These are phyloP conservation scores for Lentinula novae-zelandiae DNA, from an alignment of 1,284 basidiomycete genomes.

Conservation along the genomic window DNA sequence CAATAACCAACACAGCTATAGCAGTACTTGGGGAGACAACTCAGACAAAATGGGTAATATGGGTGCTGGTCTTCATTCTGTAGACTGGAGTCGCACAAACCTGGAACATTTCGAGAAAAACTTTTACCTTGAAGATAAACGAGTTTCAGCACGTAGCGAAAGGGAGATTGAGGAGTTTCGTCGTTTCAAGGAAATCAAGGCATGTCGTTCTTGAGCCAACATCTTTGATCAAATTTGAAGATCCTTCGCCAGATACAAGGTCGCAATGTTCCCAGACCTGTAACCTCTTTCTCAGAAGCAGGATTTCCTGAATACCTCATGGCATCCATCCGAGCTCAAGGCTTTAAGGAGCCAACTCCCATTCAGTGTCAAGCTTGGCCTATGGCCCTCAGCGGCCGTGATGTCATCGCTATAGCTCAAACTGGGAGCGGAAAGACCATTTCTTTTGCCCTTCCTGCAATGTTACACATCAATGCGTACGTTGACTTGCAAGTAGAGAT, in stretches of 20 bases:
- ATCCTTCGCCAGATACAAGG: conserved; percentile 71
- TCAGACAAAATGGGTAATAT: conserved; percentile 84
- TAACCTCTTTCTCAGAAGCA: conserved; percentile 90
- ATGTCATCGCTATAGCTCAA: conserved; percentile 71
- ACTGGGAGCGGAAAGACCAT: conserved; percentile 98
- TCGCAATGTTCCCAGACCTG: conserved; percentile 83
- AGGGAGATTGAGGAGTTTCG: conserved; percentile 89
- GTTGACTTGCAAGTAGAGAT: conserved; percentile 24
- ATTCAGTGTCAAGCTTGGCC: conserved; percentile 99
- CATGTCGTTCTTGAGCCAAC: conserved; percentile 23
- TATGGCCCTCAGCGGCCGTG: conserved; percentile 91
- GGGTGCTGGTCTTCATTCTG: conserved; percentile 77
- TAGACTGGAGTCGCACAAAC: conserved; percentile 80
- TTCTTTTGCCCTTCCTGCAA: conserved; percentile 95
- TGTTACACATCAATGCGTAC: conserved; percentile 99
- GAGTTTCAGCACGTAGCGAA: conserved; percentile 77
- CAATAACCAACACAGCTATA: conserved; percentile 16
- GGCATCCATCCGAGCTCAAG: conserved; percentile 90
- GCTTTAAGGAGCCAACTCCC: conserved; percentile 85
- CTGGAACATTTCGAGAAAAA: conserved; percentile 91
- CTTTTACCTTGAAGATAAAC: conserved; percentile 95
- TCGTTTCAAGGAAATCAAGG: conserved; percentile 84
- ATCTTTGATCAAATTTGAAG: background rate
- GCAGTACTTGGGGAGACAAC: conserved; percentile 46
- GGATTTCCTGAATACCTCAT: conserved; percentile 97